phyloP scores from a whole-genome alignment of 306 rosid genomes.

The Parietaria judaica region DNA sequence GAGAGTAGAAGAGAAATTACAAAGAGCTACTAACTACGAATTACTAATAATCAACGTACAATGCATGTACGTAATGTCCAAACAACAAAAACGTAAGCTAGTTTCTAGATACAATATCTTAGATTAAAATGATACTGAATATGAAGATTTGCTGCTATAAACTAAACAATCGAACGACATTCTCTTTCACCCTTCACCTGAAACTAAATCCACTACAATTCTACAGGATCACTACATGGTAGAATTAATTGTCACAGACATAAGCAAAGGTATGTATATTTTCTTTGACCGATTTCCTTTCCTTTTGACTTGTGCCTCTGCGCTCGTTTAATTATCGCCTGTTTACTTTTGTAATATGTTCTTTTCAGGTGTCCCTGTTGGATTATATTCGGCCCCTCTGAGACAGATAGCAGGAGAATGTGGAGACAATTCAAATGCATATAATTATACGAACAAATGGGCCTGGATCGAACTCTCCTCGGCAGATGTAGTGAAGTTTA shows the following conservation, averaged over 20 bases:
- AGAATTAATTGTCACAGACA: conserved; percentile 68
- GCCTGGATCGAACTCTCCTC: conserved; percentile 57
- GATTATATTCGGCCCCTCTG: conserved; percentile 73
- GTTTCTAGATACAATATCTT: too few relatives aligned
- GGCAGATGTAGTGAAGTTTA: conserved; percentile 30
- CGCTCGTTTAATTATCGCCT: conserved; percentile 1
- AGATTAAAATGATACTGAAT: too few relatives aligned
- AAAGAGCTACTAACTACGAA: too few relatives aligned
- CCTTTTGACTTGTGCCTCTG: neutral
- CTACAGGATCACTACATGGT: conserved; percentile 63
- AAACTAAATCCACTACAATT: conserved; percentile 4
- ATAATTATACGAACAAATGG: conserved; percentile 32
- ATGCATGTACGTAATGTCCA: too few relatives aligned
- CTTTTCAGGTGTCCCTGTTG: conserved; percentile 61
- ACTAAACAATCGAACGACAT: too few relatives aligned
- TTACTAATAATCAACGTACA: too few relatives aligned
- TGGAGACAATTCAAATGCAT: conserved; percentile 36
- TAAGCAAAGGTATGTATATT: conserved; percentile 63
- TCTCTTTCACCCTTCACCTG: too few relatives aligned
- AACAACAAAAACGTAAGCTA: too few relatives aligned
- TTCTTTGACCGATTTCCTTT: neutral
- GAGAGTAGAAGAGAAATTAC: too few relatives aligned
- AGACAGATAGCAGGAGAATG: conserved; percentile 47
- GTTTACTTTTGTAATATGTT: conserved; percentile 9
- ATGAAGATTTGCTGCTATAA: too few relatives aligned